Conservation (phyloP, 2,329 filamentous ascomycete species). For the Pyrenophora tritici-repentis region DNA sequence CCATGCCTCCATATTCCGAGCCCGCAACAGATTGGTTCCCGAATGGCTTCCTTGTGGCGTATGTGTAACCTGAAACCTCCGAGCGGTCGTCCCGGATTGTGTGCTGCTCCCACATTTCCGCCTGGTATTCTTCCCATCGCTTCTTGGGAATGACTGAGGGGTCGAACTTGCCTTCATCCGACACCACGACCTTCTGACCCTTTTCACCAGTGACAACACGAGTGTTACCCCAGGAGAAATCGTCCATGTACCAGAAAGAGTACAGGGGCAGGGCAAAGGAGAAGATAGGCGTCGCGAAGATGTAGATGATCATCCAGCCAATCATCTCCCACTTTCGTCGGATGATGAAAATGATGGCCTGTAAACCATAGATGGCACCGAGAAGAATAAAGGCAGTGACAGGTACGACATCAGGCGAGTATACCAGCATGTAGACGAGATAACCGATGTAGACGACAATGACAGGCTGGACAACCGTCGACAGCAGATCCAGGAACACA, state of each 20-base stretch:
- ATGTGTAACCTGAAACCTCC: constrained; percentile 91
- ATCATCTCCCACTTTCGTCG: constrained; percentile 99
- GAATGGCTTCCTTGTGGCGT: constrained; percentile 78
- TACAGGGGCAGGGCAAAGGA: constrained; percentile 88
- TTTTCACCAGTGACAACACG: constrained; percentile 94
- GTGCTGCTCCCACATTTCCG: constrained; percentile 95
- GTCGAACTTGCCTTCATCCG: constrained; percentile 98
- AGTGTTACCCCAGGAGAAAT: constrained; percentile 99
- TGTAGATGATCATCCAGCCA: constrained; percentile 97
- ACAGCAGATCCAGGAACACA: constrained; percentile 90
- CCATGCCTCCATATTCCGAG: constrained; percentile 66
- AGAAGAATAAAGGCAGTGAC: constrained; percentile 88
- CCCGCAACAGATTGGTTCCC: constrained; percentile 54
- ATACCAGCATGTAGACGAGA: constrained; percentile 74
- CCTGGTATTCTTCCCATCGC: constrained; percentile 99
- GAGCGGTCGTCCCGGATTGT: constrained; percentile 82
- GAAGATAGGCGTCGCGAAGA: constrained; percentile 89
- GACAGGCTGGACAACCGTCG: constrained; percentile 89
- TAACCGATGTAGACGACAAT: constrained; percentile 89
- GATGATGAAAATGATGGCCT: constrained; percentile 95
- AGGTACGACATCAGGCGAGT: constrained; percentile 69
- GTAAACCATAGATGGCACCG: constrained; percentile 94
- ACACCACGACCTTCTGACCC: constrained; percentile 88
- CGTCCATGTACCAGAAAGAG: constrained; percentile 99
- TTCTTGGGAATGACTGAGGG: constrained; percentile 90